Evolutionary conservation across 2,329 filamentous ascomycete species (phyloP), one percentile per base, ranked within the genome.

Genomic region (Trichoderma hamatum): DNA sequence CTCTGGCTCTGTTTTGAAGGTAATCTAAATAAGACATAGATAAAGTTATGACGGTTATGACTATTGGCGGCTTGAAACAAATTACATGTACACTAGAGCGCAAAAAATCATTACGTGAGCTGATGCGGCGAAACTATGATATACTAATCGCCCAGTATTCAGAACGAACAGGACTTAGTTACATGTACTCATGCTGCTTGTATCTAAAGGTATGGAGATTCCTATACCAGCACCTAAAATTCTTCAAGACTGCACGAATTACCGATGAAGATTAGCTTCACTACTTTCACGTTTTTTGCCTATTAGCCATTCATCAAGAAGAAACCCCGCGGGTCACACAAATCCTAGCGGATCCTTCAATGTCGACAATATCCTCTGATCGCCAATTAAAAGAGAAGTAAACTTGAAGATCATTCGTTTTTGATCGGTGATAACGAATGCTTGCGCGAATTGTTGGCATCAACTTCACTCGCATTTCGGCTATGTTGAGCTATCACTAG

Each of bases 361-460:
- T 51, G 11, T 24, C 59, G n/a, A 24, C n/a, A 16, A 32, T 14
- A 16, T 11, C 59, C n/a, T n/a, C 24, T 61, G 39, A 61, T 61
- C 59, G 9, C 5, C 59, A 9, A 34, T n/a, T 26, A 32, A 19
- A 43, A 19, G 10, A 5, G 32, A 51, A 19, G 6, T 13, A n/a
- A 32, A 39, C 32, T 7, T 21, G 30, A 51, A 49, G 32, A 32
- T 24, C 24, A 5, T 51, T 32, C 11, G 26, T 16, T 51, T 34
- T 30, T 16, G 6, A 26, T 28, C 19, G n/a, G 54, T 39, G n/a
- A 16, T 30, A 46, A 24, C n/a, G 6, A 13, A 30, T n/a, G 10
- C 24, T n/a, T 60, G 56, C 56, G 56, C 34, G 24, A 60, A 60
- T 60, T 60, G 56, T 60, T 60, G 34, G 16, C 16, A 16, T 7